phyloP scores from a whole-genome alignment of 148 eudicot species.

The Agrostemma githago region DNA sequence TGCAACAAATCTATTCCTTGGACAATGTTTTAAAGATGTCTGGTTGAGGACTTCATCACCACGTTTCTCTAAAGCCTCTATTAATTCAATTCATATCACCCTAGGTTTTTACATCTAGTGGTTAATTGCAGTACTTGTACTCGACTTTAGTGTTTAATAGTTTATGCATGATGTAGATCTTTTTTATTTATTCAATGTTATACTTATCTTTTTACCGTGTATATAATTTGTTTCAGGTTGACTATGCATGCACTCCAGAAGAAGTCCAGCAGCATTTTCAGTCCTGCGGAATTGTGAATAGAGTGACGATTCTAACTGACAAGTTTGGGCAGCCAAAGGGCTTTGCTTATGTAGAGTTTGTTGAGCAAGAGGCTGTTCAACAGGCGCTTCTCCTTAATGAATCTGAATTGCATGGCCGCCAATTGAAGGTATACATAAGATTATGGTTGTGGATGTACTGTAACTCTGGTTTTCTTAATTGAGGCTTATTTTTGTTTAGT shows the following conservation, averaged over 20 bases:
- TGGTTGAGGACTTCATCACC: neutral
- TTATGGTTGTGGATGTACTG: neutral
- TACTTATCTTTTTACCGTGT: slow-evolving; percentile 8
- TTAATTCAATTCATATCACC: neutral
- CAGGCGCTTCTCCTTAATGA: slow-evolving; percentile 77
- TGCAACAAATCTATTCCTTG: neutral
- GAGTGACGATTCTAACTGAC: slow-evolving; percentile 87
- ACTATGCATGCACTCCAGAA: slow-evolving; percentile 97
- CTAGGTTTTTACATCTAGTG: neutral
- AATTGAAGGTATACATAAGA: slow-evolving; percentile 53
- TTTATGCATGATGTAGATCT: neutral
- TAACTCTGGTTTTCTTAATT: neutral
- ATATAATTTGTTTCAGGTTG: slow-evolving; percentile 53
- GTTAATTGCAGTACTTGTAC: neutral
- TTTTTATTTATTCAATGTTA: neutral
- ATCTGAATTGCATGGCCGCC: slow-evolving; percentile 96
- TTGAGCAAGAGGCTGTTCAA: slow-evolving; percentile 81
- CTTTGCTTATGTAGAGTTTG: slow-evolving; percentile 92
- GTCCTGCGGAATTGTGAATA: slow-evolving; percentile 80
- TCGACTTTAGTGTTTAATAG: neutral
- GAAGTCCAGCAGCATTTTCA: slow-evolving; percentile 99
- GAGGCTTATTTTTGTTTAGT: neutral
- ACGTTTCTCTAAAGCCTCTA: neutral
- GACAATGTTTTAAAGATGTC: neutral
- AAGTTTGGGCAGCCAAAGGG: slow-evolving; percentile 98